These are phyloP conservation scores for Gracilaria gracilis DNA, from an alignment of 23 red algal species.

Conservation along the genomic window DNA sequence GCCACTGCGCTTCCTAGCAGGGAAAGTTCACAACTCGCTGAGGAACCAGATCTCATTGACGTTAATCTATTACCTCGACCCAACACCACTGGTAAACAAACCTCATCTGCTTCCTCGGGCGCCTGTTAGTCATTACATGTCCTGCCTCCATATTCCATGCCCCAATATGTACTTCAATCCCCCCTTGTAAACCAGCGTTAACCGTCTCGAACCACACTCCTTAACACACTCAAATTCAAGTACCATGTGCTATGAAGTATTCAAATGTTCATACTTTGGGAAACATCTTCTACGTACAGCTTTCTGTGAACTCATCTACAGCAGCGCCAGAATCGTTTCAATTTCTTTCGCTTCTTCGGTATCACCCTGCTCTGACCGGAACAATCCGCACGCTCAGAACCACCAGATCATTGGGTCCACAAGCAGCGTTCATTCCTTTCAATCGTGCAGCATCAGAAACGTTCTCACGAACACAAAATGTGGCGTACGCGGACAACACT, in stretches of 20 bases:
- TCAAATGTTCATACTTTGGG: not conserved
- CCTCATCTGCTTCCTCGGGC: constrained; percentile 42
- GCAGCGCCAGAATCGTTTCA: not conserved
- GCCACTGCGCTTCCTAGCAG: constrained; percentile 93
- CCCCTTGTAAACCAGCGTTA: constrained; percentile 33
- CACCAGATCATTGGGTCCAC: constrained; percentile 8
- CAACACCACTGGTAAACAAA: constrained; percentile 17
- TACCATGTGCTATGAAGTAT: not conserved
- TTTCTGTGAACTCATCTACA: not conserved
- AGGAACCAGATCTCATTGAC: constrained; percentile 88
- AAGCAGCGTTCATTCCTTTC: not conserved
- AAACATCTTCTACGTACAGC: not conserved
- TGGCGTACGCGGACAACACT: constrained; percentile 5
- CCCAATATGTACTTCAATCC: not conserved
- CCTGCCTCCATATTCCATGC: not conserved
- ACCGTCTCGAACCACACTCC: not conserved
- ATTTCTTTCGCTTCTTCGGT: not conserved
- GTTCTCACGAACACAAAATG: constrained; percentile 13
- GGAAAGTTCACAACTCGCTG: constrained; percentile 80
- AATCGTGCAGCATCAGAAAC: constrained; percentile 18
- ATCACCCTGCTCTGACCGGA: not conserved
- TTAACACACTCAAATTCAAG: not conserved
- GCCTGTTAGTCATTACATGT: constrained; percentile 56
- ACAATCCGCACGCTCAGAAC: constrained; percentile 19
- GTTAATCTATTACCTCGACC: constrained; percentile 82